Evolutionary conservation across 2,329 filamentous ascomycete genomes (phyloP).

Genomic region (Ophiostoma piceae): DNA sequence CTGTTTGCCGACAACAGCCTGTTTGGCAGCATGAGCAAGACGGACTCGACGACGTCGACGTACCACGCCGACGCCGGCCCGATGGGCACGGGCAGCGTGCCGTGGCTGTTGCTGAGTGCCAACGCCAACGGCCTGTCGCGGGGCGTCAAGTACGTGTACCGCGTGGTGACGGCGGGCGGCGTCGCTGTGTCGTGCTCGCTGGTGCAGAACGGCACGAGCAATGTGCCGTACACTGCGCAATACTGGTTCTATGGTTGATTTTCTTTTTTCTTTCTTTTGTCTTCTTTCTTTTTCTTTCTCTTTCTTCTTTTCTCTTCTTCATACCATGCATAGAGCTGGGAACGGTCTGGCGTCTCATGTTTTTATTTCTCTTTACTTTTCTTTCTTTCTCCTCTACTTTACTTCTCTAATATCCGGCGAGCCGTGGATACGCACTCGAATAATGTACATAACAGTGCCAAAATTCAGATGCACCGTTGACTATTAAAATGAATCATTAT

Average conservation of each 20-base stretch:
- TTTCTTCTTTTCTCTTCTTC: background rate
- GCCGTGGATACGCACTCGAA: background rate
- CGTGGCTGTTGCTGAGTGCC: constrained; percentile 47
- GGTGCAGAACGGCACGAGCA: constrained; percentile 41
- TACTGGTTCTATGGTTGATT: constrained; percentile 52
- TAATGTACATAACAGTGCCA: constrained; percentile 3
- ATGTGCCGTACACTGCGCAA: constrained; percentile 51
- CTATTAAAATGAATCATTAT: background rate
- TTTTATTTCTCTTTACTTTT: background rate
- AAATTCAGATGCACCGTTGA: background rate
- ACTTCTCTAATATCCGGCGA: background rate
- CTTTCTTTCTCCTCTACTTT: background rate
- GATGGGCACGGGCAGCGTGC: constrained; percentile 47
- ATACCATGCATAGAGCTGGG: constrained; percentile 5
- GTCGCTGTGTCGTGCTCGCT: constrained; percentile 40
- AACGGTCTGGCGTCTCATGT: background rate
- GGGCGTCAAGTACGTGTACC: constrained; percentile 45
- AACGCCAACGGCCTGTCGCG: constrained; percentile 30
- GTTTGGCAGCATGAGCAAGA: constrained; percentile 44
- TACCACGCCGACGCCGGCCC: constrained; percentile 42
- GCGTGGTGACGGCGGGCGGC: constrained; percentile 52
- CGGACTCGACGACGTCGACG: constrained; percentile 51
- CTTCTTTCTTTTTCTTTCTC: background rate
- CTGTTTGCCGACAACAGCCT: constrained; percentile 40
- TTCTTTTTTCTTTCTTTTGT: constrained; percentile 3